Base-by-base conservation (phyloP, 306 rosid species). In the Prinsepia uniflora region DNA sequence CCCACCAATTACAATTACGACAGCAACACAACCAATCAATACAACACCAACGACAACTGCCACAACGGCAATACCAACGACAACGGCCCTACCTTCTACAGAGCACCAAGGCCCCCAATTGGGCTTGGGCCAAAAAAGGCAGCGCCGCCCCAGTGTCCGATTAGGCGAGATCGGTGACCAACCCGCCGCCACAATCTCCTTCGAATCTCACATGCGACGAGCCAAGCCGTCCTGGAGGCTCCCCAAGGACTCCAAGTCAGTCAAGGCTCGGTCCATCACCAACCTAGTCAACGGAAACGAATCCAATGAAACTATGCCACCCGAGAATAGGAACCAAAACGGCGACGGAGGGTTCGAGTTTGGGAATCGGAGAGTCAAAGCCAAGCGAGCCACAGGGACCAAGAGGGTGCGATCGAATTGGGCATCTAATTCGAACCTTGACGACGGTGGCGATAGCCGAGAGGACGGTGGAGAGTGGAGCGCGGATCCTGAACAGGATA, bases 121-220 rank as follows among this genome's bases (percentile, higher is more conserved):
- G 63, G 85, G 87, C 75, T 47, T 75, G 63, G 85, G 87, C 75
- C 81, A 81, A 9, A 75, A 89, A 61, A 86, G 92, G 18, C 96
- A 86, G 43, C 90, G 96, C 22, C 85, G 96, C 19, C 92, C 92
- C 10, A 89, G 92, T 76, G 96, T 89, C 48, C 88, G 96, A 4
- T 66, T 89, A 30, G 96, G 92, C 15, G 92, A 89, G 80, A 86
- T 89, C 79, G 96, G 92, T 17, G 88, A 84, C 41, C 92, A 76
- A 62, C 88, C 83, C 42, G 72, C 83, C 54, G 72, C 83, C 55
- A 44, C 74, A 4, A 68, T 67, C 55, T 59, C 83, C 6, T 72
- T 75, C 42, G 88, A 85, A 6, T 74, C 92, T 0, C 82, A 81
- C 42, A 17, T 71, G 42, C 90, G 92, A 52, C 83, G 85, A 13